Evolutionary conservation across 768 basidiomycete species (phyloP), one percentile per base, ranked within the genome.

Genomic region (Boletus insuetus): DNA sequence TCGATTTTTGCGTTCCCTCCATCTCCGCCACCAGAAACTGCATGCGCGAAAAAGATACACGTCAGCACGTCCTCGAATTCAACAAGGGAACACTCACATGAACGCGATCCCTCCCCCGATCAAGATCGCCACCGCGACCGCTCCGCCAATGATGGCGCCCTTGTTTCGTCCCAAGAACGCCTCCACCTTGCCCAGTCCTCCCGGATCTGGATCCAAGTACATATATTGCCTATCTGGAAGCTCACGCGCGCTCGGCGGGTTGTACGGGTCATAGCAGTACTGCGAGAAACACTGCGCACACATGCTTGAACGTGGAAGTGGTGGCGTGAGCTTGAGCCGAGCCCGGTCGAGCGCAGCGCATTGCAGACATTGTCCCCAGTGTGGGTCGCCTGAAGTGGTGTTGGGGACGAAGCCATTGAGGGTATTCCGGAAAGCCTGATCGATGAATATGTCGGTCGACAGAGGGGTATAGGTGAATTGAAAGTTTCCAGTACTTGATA

Each of bases 341-440:
- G 77, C 77, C 12, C 82, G 78, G 57, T 84, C 82, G 49, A 84
- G 82, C 60, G 76, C 79, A 56, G 80, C 91, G 43, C 86, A 88
- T 45, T 83, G 81, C 38, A 87, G 63, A 58, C 84, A 86, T 49
- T 70, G 75, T 2, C 80, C 74, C 75, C 79, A 87, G 49, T 80
- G 62, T 3, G 73, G 64, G 54, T 85, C 89, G 31, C 83, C 74
- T 6, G 66, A 69, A 54, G 80, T 86, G 37, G 81, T 73, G 46
- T 86, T 79, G 29, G 84, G 81, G 14, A 74, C 68, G 69, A 86
- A 87, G 14, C 88, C 88, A 17, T 78, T 78, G 40, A 83, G 73
- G 20, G 75, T 77, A 61, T 82, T 84, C 20, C 61, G 58, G 58
- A 79, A 78, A 0, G 81, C 84, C 64, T 88, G 85, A 60, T 84